phyloP scores from a whole-genome alignment of 2,329 filamentous ascomycete genomes.

The Mollisiaceae sp. region DNA sequence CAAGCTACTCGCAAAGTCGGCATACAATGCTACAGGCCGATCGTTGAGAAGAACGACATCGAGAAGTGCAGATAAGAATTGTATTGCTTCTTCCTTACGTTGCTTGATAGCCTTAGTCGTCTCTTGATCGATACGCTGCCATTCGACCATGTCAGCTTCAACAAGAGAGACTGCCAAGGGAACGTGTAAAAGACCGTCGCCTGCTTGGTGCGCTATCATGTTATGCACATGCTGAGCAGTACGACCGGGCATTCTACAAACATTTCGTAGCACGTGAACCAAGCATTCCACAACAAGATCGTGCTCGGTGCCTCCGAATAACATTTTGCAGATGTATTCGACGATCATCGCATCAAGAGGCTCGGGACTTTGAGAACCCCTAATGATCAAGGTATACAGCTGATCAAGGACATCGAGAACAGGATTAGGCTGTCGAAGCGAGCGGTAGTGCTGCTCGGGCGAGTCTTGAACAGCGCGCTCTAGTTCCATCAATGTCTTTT shows the following conservation, averaged over 20 bases:
- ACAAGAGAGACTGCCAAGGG: slow-evolving; percentile 62
- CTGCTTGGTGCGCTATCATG: slow-evolving; percentile 61
- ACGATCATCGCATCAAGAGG: slow-evolving; percentile 64
- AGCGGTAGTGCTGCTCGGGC: slow-evolving; percentile 63
- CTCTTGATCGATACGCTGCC: slow-evolving; percentile 70
- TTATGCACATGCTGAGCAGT: slow-evolving; percentile 59
- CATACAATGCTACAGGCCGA: slow-evolving; percentile 76
- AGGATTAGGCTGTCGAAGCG: slow-evolving; percentile 62
- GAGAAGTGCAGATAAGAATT: slow-evolving; percentile 80
- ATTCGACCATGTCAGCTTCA: slow-evolving; percentile 65
- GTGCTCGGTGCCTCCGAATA: slow-evolving; percentile 59
- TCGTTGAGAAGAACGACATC: slow-evolving; percentile 81
- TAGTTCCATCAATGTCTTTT: slow-evolving; percentile 63
- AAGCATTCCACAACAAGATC: slow-evolving; percentile 64
- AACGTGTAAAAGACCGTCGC: slow-evolving; percentile 60
- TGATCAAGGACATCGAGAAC: slow-evolving; percentile 68
- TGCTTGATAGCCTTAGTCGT: slow-evolving; percentile 75
- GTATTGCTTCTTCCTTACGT: slow-evolving; percentile 73
- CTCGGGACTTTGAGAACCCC: slow-evolving; percentile 64
- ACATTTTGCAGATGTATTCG: slow-evolving; percentile 61
- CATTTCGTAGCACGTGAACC: slow-evolving; percentile 64
- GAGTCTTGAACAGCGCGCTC: slow-evolving; percentile 58
- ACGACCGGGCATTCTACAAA: slow-evolving; percentile 61
- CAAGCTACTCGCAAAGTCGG: slow-evolving; percentile 84
- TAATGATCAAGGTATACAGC: slow-evolving; percentile 66